phyloP scores from a whole-genome alignment of 192 early-diverging fungal genomes.

The Entomortierella parvispora region DNA sequence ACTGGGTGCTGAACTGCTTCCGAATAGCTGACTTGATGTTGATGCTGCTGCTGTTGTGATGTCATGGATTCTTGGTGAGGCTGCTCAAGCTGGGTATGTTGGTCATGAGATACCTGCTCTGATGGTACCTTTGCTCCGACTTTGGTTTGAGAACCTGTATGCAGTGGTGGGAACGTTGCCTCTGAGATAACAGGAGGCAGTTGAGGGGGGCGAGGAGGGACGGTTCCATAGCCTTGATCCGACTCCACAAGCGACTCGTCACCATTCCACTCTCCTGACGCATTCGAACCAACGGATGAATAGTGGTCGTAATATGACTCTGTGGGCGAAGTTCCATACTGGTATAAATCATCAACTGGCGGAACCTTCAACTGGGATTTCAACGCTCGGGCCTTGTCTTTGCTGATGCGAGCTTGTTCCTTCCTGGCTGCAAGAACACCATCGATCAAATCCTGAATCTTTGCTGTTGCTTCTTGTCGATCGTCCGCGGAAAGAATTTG shows the following conservation, averaged over 20 bases:
- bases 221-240: conserved; percentile 49
- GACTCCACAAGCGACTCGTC: conserved; percentile 31
- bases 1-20: conserved; percentile 23
- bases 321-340: conserved; percentile 41
- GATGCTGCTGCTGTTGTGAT: neutral
- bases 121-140: neutral
- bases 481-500: conserved; percentile 50
- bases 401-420: conserved; percentile 15
- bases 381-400: neutral
- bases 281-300: conserved; percentile 39
- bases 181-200: conserved; percentile 38
- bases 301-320: conserved; percentile 42
- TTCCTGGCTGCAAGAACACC: conserved; percentile 15
- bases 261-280: conserved; percentile 20
- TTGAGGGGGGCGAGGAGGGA: conserved; percentile 25
- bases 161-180: conserved; percentile 41
- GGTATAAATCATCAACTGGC: conserved; percentile 29
- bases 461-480: conserved; percentile 33
- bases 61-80: too few species aligned
- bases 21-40: conserved; percentile 26
- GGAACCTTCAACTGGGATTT: conserved; percentile 27
- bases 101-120: neutral
- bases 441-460: conserved; percentile 50
- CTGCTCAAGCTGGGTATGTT: neutral
- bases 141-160: neutral